Evolutionary conservation across 2,329 filamentous ascomycete species (phyloP).

Genomic region (Leptographium radiaticola): DNA sequence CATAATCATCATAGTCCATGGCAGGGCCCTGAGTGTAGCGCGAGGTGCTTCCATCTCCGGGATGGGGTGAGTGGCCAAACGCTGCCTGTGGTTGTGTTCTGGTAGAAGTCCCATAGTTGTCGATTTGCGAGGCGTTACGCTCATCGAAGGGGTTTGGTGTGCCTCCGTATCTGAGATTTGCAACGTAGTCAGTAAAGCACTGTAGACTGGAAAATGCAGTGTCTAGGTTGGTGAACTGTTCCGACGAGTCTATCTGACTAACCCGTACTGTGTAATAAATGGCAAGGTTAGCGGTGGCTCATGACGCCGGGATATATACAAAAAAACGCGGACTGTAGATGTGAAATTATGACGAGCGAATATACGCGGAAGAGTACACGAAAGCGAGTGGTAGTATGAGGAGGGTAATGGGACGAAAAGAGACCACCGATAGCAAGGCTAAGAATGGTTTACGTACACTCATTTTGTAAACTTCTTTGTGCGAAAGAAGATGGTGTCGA

Average conservation of each 20-base stretch:
- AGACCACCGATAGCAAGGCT: too few relatives aligned
- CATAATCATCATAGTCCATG: conserved; percentile 24
- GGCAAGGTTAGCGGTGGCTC: conserved; percentile 18
- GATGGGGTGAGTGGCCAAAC: conserved; percentile 18
- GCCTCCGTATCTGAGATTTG: conserved; percentile 35
- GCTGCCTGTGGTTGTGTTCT: conserved; percentile 16
- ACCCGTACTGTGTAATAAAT: conserved; percentile 40
- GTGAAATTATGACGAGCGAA: too few relatives aligned
- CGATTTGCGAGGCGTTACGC: conserved; percentile 26
- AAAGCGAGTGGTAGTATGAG: neutral
- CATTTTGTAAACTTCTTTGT: too few relatives aligned
- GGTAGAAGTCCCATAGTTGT: conserved; percentile 21
- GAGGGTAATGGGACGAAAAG: neutral
- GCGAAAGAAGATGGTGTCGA: too few relatives aligned
- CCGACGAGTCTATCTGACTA: conserved; percentile 18
- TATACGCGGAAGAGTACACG: conserved; percentile 2
- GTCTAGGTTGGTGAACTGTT: neutral
- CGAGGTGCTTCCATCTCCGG: conserved; percentile 13
- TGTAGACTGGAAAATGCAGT: conserved; percentile 12
- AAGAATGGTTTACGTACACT: too few relatives aligned
- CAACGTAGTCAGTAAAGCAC: conserved; percentile 14
- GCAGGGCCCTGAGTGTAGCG: conserved; percentile 16
- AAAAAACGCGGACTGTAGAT: too few relatives aligned
- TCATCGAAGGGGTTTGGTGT: conserved; percentile 47
- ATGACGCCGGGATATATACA: neutral